Base-by-base conservation (phyloP, 768 basidiomycete genomes). In the Cytidiella melzeri region DNA sequence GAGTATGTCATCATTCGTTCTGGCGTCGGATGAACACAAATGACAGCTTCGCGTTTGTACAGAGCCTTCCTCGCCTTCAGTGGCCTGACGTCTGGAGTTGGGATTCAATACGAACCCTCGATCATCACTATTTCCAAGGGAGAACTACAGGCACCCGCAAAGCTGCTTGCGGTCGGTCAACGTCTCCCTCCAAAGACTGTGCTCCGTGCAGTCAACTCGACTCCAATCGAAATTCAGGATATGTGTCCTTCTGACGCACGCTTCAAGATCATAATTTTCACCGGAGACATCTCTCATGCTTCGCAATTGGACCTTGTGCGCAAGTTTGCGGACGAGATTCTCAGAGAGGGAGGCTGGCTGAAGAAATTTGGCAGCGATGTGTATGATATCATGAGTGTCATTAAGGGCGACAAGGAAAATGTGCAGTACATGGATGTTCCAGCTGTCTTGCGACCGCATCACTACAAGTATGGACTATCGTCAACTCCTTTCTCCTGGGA, bases 241-340 rank as follows among this genome's bases (percentile, higher is more conserved):
- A 58, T 79, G 11, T 53, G 80, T 7, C 72, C 72, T 0, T 66
- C 77, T 3, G 76, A 82, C 56, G 68, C 69, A 1, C 70, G 74
- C 4, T 81, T 81, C 70, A 77, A 80, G 51, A 43, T 83, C 10
- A 60, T 84, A 18, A 57, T 80, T 18, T 83, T 83, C 53, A 62
- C 69, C 0, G 81, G 81, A 3, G 41, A 41, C 5, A 18, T 37
- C 13, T 37, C 37, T 9, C 45, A 47, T 23, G 18, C 24, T 7
- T n/a, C n/a, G n/a, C n/a, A n/a, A n/a, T n/a, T n/a, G n/a, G n/a
- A 45, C 43, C 46, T 27, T 24, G 50, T 41, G 48, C 15, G 20
- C 27, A 4, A 1, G 15, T 13, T 27, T n/a, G 18, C 23, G 11
- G 19, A 15, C 4, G 27, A 3, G 9, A 38, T 47, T n/a, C n/a